Evolutionary conservation across 192 early-diverging fungal species (phyloP).

Genomic region (Paraglomus brasilianum): DNA sequence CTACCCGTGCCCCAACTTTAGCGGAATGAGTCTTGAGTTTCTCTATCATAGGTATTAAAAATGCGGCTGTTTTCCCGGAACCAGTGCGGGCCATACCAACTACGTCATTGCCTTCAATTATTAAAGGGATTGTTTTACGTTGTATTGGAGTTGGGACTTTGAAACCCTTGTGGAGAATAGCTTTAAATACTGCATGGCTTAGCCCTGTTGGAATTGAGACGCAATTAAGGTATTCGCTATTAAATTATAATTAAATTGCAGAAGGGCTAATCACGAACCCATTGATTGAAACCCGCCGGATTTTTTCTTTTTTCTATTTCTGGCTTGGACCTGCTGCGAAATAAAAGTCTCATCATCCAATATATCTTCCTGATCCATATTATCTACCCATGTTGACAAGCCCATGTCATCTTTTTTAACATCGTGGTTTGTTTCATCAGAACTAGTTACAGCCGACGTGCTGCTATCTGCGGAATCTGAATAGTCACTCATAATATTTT

Average conservation of each 20-base stretch:
- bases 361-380: not conserved
- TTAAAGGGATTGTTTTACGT: slow-evolving; percentile 89
- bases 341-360: slow-evolving; percentile 40
- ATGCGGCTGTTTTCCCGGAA: slow-evolving; percentile 96
- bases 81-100: slow-evolving; percentile 99
- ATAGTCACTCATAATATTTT: too few relatives aligned
- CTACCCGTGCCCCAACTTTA: slow-evolving; percentile 72
- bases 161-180: slow-evolving; percentile 90
- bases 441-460: not conserved
- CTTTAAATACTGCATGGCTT: slow-evolving; percentile 77
- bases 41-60: slow-evolving; percentile 91
- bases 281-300: slow-evolving; percentile 98
- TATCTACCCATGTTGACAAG: too few relatives aligned
- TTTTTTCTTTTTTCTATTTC: slow-evolving; percentile 92
- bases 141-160: slow-evolving; percentile 99
- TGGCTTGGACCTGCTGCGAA: slow-evolving; percentile 52
- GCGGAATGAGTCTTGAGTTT: slow-evolving; percentile 84
- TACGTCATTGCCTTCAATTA: slow-evolving; percentile 89
- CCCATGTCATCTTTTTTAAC: too few relatives aligned
- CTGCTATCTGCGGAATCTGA: too few relatives aligned
- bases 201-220: slow-evolving; percentile 54
- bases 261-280: slow-evolving; percentile 48
- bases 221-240: not conserved
- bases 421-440: not conserved
- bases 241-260: not conserved